A percentile compares a stretch with the other conserved stretches of the same genome.
phyloP scores from a whole-genome alignment of 345 rosid genomes.

The Carallia pectinifolia region DNA sequence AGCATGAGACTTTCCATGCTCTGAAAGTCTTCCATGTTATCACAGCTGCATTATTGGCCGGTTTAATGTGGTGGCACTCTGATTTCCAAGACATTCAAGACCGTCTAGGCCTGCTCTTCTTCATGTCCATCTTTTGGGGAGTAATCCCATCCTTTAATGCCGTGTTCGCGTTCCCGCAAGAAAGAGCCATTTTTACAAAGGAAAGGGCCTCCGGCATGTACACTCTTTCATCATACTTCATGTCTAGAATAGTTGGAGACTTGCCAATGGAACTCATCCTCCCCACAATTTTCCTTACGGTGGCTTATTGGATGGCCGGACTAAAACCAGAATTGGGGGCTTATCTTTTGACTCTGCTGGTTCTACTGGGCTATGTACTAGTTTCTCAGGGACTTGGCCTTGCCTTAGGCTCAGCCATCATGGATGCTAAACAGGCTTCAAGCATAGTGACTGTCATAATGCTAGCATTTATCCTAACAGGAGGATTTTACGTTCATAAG shows the following conservation, averaged over 20 bases:
- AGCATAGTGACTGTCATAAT: slow-evolving; percentile 76
- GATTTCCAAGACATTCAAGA: slow-evolving; percentile 67
- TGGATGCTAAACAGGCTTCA: slow-evolving; percentile 93
- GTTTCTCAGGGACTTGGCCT: slow-evolving; percentile 90
- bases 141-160: slow-evolving; percentile 84
- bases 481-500: slow-evolving; percentile 84
- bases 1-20: slow-evolving; percentile 67
- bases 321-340: slow-evolving; percentile 52
- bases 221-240: slow-evolving; percentile 82
- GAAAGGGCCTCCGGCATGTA: slow-evolving; percentile 92
- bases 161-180: slow-evolving; percentile 87
- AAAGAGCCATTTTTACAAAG: slow-evolving; percentile 62
- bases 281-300: slow-evolving; percentile 58
- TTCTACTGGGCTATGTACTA: slow-evolving; percentile 68
- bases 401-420: slow-evolving; percentile 75
- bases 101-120: slow-evolving; percentile 81
- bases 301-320: slow-evolving; percentile 84
- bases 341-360: slow-evolving; percentile 53
- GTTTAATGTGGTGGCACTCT: slow-evolving; percentile 95
- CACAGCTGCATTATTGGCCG: slow-evolving; percentile 58
- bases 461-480: slow-evolving; percentile 82
- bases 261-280: slow-evolving; percentile 91
- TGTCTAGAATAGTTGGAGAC: slow-evolving; percentile 78
- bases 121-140: slow-evolving; percentile 86
- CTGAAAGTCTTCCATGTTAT: slow-evolving; percentile 80